Conservation (phyloP, 169 alveolate species). For the Perkinsus chesapeaki region DNA sequence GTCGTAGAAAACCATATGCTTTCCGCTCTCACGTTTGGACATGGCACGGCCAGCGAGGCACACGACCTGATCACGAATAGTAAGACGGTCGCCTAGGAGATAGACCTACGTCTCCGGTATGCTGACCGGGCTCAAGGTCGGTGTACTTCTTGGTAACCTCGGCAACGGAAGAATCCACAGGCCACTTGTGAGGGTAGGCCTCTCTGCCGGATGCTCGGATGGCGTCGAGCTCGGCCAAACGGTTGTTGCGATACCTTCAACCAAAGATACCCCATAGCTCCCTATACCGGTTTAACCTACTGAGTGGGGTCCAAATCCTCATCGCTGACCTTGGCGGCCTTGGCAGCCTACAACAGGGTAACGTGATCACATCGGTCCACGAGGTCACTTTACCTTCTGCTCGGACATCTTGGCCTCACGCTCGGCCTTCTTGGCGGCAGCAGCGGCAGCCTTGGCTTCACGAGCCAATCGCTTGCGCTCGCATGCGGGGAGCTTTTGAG, state of each 20-base stretch:
- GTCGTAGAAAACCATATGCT: constrained; percentile 79
- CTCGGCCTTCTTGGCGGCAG: background rate
- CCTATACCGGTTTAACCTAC: background rate
- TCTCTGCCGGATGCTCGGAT: constrained; percentile 42
- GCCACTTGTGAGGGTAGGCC: constrained; percentile 84
- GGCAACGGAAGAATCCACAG: constrained; percentile 45
- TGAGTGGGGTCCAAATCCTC: constrained; percentile 50
- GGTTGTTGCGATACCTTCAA: constrained; percentile 36
- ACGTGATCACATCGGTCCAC: background rate
- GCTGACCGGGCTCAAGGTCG: constrained; percentile 52
- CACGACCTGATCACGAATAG: background rate
- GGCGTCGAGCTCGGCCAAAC: constrained; percentile 27
- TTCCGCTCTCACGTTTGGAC: constrained; percentile 70
- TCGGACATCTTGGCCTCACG: background rate
- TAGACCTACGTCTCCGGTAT: constrained; percentile 36
- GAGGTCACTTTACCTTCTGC: background rate
- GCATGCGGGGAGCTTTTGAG: background rate
- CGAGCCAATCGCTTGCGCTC: background rate
- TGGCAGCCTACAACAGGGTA: background rate
- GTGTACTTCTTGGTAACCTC: constrained; percentile 53
- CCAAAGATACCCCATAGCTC: background rate
- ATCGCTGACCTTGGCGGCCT: background rate
- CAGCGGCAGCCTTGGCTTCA: background rate
- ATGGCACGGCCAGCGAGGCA: constrained; percentile 76
- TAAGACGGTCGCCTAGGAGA: background rate